phyloP scores from a whole-genome alignment of 2,329 filamentous ascomycete species.

The Colletotrichum musae region DNA sequence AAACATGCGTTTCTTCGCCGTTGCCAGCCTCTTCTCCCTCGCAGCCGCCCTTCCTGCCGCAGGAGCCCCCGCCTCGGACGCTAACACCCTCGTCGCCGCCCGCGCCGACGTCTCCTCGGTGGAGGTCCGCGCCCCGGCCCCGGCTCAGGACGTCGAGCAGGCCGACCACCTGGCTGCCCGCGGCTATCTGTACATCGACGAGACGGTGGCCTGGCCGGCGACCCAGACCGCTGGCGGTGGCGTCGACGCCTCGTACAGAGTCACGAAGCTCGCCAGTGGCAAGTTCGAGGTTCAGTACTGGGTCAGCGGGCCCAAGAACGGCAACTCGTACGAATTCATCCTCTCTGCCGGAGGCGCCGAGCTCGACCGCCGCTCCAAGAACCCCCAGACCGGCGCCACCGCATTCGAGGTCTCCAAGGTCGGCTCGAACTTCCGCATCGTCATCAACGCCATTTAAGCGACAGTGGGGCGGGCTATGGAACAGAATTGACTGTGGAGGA shows the following conservation, averaged over 20 bases:
- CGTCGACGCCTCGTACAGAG: neutral
- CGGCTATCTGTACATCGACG: neutral
- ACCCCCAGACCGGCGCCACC: neutral
- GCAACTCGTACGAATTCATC: neutral
- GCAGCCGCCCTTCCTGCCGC: neutral
- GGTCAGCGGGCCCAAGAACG: neutral
- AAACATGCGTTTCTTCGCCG: neutral
- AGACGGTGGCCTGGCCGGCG: neutral
- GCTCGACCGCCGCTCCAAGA: neutral
- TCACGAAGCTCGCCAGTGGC: neutral
- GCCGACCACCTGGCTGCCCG: neutral
- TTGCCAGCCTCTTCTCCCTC: neutral
- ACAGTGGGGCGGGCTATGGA: neutral
- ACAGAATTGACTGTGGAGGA: too few relatives aligned
- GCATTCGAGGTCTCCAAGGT: neutral
- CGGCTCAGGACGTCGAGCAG: neutral
- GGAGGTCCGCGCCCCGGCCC: neutral
- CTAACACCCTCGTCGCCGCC: neutral
- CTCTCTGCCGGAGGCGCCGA: neutral
- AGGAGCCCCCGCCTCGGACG: neutral
- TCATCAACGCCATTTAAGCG: neutral
- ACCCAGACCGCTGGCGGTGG: neutral
- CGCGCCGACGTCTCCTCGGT: neutral
- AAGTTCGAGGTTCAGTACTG: neutral
- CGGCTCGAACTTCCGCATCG: neutral